Percentiles rank a stretch among this genome's conserved stretches.
phyloP scores from a whole-genome alignment of 2,329 filamentous ascomycete genomes.

The Exophiala viscosa region DNA sequence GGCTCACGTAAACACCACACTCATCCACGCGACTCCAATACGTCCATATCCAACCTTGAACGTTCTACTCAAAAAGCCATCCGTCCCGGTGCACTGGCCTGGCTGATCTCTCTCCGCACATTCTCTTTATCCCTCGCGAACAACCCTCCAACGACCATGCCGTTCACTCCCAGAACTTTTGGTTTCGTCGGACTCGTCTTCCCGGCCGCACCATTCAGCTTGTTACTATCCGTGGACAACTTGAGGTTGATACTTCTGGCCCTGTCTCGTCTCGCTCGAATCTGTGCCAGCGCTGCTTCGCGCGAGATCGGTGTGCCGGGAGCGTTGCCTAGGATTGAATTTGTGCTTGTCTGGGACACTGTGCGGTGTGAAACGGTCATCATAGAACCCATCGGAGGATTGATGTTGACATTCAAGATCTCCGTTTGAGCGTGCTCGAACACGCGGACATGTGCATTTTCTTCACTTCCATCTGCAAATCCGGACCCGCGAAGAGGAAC shows the following conservation, averaged over 20 bases:
- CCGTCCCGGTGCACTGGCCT: constrained; percentile 22
- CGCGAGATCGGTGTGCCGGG: constrained; percentile 45
- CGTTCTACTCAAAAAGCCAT: constrained; percentile 13
- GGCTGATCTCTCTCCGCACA: constrained; percentile 19
- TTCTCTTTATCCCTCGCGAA: constrained; percentile 15
- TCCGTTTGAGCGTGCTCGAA: constrained; percentile 35
- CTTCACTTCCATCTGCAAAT: constrained; percentile 18
- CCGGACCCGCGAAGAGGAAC: constrained; percentile 24
- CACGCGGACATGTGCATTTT: constrained; percentile 1
- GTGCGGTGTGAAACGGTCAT: constrained; percentile 5
- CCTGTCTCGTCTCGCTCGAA: constrained; percentile 45
- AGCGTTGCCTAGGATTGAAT: constrained; percentile 29
- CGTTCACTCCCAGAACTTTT: not conserved
- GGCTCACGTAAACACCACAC: not conserved
- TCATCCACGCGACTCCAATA: not conserved
- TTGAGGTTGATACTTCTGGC: constrained; percentile 40
- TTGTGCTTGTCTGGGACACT: constrained; percentile 3
- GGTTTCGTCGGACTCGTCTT: constrained; percentile 16
- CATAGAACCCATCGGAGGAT: not conserved
- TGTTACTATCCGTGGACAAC: constrained; percentile 4
- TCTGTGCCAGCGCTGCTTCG: constrained; percentile 49
- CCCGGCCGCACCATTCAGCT: not conserved
- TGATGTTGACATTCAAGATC: constrained; percentile 27
- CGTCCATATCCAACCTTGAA: not conserved
- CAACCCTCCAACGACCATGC: constrained; percentile 5